Percentiles rank a stretch among this genome's conserved stretches.
phyloP scores from a whole-genome alignment of 345 rosid species.

The Arabidopsis suecica region DNA sequence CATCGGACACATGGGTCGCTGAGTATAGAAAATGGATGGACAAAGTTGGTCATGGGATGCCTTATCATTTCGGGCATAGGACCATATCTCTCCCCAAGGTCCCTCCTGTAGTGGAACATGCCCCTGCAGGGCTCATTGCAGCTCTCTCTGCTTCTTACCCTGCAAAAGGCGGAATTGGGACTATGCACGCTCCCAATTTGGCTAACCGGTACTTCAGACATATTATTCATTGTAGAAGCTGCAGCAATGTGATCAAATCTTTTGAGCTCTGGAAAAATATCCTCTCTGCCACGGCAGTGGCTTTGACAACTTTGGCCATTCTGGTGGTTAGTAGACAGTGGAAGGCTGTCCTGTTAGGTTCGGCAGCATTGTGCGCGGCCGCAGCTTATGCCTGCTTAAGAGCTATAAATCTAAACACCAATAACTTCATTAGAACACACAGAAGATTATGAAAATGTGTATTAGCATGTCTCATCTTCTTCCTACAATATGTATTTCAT shows the following conservation, averaged over 20 bases:
- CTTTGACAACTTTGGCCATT: slow-evolving; percentile 64
- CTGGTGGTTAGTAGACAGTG: slow-evolving; percentile 72
- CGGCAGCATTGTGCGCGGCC: slow-evolving; percentile 63
- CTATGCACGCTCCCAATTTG: slow-evolving; percentile 83
- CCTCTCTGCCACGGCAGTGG: slow-evolving; percentile 55
- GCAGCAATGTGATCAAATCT: slow-evolving; percentile 62
- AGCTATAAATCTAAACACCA: slow-evolving; percentile 72
- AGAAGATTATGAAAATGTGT: slow-evolving; percentile 62
- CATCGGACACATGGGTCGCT: slow-evolving; percentile 89
- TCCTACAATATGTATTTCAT: slow-evolving; percentile 22
- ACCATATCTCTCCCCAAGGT: slow-evolving; percentile 67
- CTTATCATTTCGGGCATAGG: slow-evolving; percentile 84
- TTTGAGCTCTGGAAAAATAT: slow-evolving; percentile 67
- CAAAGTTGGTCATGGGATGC: slow-evolving; percentile 98
- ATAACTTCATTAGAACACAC: slow-evolving; percentile 87
- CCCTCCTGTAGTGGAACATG: slow-evolving; percentile 88
- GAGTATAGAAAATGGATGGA: slow-evolving; percentile 99
- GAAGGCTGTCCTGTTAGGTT: slow-evolving; percentile 63
- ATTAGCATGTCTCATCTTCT: slow-evolving; percentile 11
- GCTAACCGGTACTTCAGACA: slow-evolving; percentile 85
- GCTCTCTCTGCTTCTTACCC: slow-evolving; percentile 73
- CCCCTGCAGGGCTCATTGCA: slow-evolving; percentile 87
- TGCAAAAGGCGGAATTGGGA: slow-evolving; percentile 78
- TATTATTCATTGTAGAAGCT: slow-evolving; percentile 84
- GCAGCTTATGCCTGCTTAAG: slow-evolving; percentile 68